Percentiles rank a stretch among this genome's conserved stretches.
These are phyloP conservation scores for Globisporangium camurandrum DNA, from an alignment of 352 stramenopile genomes.

Conservation along the genomic window DNA sequence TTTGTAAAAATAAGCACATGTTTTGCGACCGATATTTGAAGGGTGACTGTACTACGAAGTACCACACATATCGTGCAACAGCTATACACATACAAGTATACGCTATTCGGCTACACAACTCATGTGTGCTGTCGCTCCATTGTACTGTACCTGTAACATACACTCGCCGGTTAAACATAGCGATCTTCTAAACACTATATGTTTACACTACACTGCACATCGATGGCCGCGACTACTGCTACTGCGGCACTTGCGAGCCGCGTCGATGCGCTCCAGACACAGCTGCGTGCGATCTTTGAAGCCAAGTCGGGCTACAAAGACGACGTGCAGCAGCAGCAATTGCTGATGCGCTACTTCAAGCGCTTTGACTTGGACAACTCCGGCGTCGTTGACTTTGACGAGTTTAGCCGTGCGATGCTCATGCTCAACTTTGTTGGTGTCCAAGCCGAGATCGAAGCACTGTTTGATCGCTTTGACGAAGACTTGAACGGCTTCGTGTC, in stretches of 20 bases:
- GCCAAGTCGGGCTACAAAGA: slow-evolving; percentile 71
- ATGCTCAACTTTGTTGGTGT: slow-evolving; percentile 87
- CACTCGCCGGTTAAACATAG: too few relatives aligned
- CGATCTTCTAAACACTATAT: too few relatives aligned
- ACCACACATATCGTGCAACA: too few relatives aligned
- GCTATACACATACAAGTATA: too few relatives aligned
- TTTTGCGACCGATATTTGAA: too few relatives aligned
- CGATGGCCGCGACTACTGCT: too few relatives aligned
- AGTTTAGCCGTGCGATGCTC: slow-evolving; percentile 83
- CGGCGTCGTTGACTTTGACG: slow-evolving; percentile 76
- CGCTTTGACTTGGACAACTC: slow-evolving; percentile 69
- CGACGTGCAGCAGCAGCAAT: slow-evolving; percentile 29
- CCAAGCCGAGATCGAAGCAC: slow-evolving; percentile 71
- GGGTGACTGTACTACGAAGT: too few relatives aligned
- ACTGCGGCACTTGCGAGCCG: slow-evolving; percentile 17
- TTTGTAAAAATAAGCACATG: too few relatives aligned
- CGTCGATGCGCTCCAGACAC: slow-evolving; percentile 45
- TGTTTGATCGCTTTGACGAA: slow-evolving; percentile 87
- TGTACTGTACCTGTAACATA: too few relatives aligned
- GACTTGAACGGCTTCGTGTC: slow-evolving; percentile 71
- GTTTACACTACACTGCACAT: too few relatives aligned
- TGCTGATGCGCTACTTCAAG: slow-evolving; percentile 67
- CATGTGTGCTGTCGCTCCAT: too few relatives aligned
- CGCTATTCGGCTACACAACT: too few relatives aligned
- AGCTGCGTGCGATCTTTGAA: slow-evolving; percentile 57